A percentile compares a stretch with the other conserved stretches of the same genome.
Conservation (phyloP, 768 basidiomycete genomes). For the Tremella yokohamensis region DNA sequence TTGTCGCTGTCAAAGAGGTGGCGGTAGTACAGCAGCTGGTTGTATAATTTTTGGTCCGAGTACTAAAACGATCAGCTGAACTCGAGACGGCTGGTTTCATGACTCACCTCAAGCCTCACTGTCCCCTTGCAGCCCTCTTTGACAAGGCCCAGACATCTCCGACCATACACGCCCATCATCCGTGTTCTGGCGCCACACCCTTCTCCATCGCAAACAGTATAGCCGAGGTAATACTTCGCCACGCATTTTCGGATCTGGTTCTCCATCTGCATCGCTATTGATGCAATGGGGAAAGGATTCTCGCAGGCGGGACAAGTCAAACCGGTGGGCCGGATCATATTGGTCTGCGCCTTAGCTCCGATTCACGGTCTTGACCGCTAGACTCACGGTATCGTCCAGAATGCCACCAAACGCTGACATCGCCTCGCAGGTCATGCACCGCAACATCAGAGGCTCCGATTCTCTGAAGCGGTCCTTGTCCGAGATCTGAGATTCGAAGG, state of each 20-base stretch:
- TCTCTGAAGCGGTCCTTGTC: slow-evolving; percentile 84
- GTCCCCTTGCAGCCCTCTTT: slow-evolving; percentile 63
- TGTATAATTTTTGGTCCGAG: slow-evolving; percentile 76
- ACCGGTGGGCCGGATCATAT: slow-evolving; percentile 64
- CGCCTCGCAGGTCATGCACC: slow-evolving; percentile 71
- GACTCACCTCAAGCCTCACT: slow-evolving; percentile 70
- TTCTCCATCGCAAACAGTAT: slow-evolving; percentile 80
- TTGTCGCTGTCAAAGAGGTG: slow-evolving; percentile 73
- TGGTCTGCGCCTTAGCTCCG: slow-evolving; percentile 56
- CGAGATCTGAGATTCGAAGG: slow-evolving; percentile 82
- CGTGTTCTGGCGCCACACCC: slow-evolving; percentile 81
- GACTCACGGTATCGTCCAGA: slow-evolving; percentile 48
- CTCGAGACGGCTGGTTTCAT: neutral
- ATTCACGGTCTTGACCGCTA: neutral
- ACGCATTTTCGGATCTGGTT: slow-evolving; percentile 75
- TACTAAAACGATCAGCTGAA: slow-evolving; percentile 59
- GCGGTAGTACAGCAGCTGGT: slow-evolving; percentile 78
- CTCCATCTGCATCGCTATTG: slow-evolving; percentile 80
- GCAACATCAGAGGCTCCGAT: slow-evolving; percentile 65
- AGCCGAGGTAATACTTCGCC: slow-evolving; percentile 78
- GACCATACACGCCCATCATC: slow-evolving; percentile 88
- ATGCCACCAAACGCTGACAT: slow-evolving; percentile 49
- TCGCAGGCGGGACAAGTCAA: slow-evolving; percentile 69
- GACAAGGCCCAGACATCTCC: slow-evolving; percentile 63
- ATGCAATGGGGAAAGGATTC: slow-evolving; percentile 57